Evolutionary conservation across 768 basidiomycete species (phyloP), one percentile per base, ranked within the genome.

Genomic region (Goffeauzyma gilvescens): DNA sequence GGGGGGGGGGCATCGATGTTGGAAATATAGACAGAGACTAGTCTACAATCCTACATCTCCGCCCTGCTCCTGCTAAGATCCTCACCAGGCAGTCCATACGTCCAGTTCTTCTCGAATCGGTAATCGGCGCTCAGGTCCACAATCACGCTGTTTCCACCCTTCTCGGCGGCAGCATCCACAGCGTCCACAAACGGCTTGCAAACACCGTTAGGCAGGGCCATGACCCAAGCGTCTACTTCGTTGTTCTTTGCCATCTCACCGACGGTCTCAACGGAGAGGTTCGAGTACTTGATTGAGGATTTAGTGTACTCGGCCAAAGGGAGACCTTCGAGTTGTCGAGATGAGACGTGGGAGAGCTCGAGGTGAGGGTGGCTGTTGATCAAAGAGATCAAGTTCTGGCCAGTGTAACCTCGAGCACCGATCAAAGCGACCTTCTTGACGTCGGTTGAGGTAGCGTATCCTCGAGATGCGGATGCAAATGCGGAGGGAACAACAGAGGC

Each of bases 51-150:
- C n/a, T 59, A 51, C 9, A 28, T 28, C 41, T 54, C 51, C 42
- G 53, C n/a, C n/a, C n/a, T n/a, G n/a, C n/a, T n/a, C n/a, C n/a
- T n/a, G n/a, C n/a, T n/a, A n/a, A 32, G 35, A n/a, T 41, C 68
- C 86, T 84, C 74, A 98, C 90, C 90, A 64, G 93, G 93, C 66
- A 98, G 76, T 54, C 93, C 93, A 61, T 98, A 98, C 50, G 81
- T 81, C 93, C 93, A 98, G 38, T 73, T 80, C 32, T 76, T 68
- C 70, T 96, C 87, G 63, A 96, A 96, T 51, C 93, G 71, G 64
- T 84, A 86, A 65, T 98, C 93, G 18, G 90, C 93, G 55, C 85
- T 74, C 47, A 98, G 66, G 60, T 98, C 93, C 27, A 96, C 78
- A 27, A 96, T 67, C 15, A 90, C 83, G 26, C 42, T 25, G 32